phyloP scores from a whole-genome alignment of 2,329 filamentous ascomycete species.

The Dothistroma septosporum region DNA sequence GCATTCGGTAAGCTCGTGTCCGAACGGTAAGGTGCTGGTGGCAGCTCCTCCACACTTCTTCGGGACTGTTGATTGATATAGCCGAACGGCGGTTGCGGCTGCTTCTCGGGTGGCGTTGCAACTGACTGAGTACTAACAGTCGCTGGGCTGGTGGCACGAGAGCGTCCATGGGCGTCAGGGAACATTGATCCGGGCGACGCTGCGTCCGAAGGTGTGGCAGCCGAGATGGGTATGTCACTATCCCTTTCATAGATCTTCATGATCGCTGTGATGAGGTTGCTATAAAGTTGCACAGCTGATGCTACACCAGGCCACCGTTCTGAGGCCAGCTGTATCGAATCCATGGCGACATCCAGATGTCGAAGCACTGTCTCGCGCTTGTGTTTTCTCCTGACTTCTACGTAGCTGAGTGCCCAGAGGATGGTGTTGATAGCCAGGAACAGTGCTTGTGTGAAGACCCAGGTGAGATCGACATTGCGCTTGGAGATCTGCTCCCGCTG shows the following conservation, averaged over 20 bases:
- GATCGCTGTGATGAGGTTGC: slow-evolving; percentile 79
- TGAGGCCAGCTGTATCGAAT: slow-evolving; percentile 73
- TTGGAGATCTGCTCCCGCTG: slow-evolving; percentile 75
- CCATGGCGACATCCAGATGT: slow-evolving; percentile 69
- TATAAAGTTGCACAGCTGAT: slow-evolving; percentile 78
- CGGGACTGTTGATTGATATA: slow-evolving; percentile 31
- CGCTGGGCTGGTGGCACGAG: slow-evolving; percentile 44
- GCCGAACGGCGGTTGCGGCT: slow-evolving; percentile 23
- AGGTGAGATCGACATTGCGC: slow-evolving; percentile 77
- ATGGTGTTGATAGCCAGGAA: slow-evolving; percentile 91
- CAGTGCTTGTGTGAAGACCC: slow-evolving; percentile 84
- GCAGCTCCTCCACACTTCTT: slow-evolving; percentile 31
- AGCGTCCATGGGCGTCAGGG: slow-evolving; percentile 41
- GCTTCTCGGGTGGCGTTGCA: slow-evolving; percentile 32
- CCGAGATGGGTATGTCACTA: slow-evolving; percentile 48
- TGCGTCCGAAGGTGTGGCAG: slow-evolving; percentile 45
- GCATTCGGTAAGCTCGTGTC: slow-evolving; percentile 14
- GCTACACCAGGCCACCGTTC: slow-evolving; percentile 89
- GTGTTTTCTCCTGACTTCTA: slow-evolving; percentile 71
- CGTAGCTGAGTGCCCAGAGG: slow-evolving; percentile 86
- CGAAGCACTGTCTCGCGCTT: slow-evolving; percentile 69
- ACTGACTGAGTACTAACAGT: slow-evolving; percentile 33
- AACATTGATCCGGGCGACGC: slow-evolving; percentile 39
- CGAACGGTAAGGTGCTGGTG: slow-evolving; percentile 31
- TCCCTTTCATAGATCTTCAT: slow-evolving; percentile 77